Percentiles rank a stretch among this genome's conserved stretches.
Conservation (phyloP, 352 stramenopile genomes). For the Globisporangium spinosum region DNA sequence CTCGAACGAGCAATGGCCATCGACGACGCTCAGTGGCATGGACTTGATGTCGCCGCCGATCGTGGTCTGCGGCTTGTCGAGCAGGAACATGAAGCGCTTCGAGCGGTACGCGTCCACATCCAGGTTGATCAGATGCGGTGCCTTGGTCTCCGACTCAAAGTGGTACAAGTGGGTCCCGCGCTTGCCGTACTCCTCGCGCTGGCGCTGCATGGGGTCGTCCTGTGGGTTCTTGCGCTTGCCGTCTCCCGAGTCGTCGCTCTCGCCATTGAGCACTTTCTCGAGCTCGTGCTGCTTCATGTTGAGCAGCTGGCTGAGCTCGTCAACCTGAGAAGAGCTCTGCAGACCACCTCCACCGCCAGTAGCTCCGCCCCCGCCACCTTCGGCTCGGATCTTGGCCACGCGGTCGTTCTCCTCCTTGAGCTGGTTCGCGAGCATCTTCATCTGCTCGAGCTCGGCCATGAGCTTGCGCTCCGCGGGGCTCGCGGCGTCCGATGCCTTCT, state of each 20-base stretch:
- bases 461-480: constrained; percentile 91
- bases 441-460: constrained; percentile 93
- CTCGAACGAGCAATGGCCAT: constrained; percentile 83
- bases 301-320: constrained; percentile 62
- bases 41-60: constrained; percentile 89
- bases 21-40: constrained; percentile 88
- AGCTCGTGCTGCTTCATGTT: constrained; percentile 72
- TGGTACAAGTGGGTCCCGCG: constrained; percentile 87
- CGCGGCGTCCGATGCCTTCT: constrained; percentile 89
- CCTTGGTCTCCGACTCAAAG: constrained; percentile 82
- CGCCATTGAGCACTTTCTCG: constrained; percentile 59
- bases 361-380: constrained; percentile 17
- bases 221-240: constrained; percentile 47
- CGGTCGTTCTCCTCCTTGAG: constrained; percentile 81
- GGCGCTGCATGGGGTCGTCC: constrained; percentile 86
- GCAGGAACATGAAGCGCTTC: constrained; percentile 91
- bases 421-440: constrained; percentile 87
- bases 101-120: constrained; percentile 92
- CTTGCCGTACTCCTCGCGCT: constrained; percentile 89
- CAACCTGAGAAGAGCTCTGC: constrained; percentile 36
- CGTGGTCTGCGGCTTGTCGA: constrained; percentile 53
- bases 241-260: constrained; percentile 28
- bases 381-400: constrained; percentile 57
- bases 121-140: constrained; percentile 91
- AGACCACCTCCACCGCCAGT: constrained; percentile 9